These are phyloP conservation scores for Cryptosporidium sp. DNA, from an alignment of 169 alveolate genomes.

Conservation along the genomic window DNA sequence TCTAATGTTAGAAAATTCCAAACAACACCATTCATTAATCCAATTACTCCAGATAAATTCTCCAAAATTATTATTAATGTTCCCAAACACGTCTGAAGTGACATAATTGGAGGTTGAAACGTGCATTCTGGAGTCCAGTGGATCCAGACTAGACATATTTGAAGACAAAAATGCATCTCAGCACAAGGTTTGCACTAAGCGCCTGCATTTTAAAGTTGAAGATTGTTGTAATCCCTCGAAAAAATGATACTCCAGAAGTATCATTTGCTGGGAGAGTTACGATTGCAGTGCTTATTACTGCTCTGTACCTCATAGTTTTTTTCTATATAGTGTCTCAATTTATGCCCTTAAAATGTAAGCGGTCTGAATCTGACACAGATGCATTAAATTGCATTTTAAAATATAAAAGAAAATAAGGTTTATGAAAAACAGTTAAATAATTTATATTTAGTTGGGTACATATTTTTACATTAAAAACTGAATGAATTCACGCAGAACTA, in stretches of 20 bases:
- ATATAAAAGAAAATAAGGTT: background rate
- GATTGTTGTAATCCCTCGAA: conserved; percentile 10
- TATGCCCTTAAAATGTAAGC: background rate
- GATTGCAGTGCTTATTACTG: background rate
- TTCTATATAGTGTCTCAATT: background rate
- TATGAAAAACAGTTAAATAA: background rate
- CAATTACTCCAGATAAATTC: conserved; percentile 8
- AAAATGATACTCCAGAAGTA: background rate
- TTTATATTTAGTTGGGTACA: background rate
- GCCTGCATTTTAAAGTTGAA: conserved; percentile 7
- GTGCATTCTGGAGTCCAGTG: conserved; percentile 71
- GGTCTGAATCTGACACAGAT: background rate
- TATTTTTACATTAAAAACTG: background rate
- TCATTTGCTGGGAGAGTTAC: background rate
- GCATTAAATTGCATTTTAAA: background rate
- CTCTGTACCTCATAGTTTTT: background rate
- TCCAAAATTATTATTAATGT: conserved; percentile 2
- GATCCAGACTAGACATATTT: conserved; percentile 58
- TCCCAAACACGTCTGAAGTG: background rate
- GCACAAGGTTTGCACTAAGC: conserved; percentile 13
- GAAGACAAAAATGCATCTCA: conserved; percentile 60
- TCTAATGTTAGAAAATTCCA: background rate
- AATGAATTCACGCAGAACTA: background rate
- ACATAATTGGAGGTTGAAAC: conserved; percentile 36
- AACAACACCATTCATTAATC: background rate